These are phyloP conservation scores for Mycena amicta DNA, from an alignment of 768 basidiomycete genomes.

Conservation along the genomic window DNA sequence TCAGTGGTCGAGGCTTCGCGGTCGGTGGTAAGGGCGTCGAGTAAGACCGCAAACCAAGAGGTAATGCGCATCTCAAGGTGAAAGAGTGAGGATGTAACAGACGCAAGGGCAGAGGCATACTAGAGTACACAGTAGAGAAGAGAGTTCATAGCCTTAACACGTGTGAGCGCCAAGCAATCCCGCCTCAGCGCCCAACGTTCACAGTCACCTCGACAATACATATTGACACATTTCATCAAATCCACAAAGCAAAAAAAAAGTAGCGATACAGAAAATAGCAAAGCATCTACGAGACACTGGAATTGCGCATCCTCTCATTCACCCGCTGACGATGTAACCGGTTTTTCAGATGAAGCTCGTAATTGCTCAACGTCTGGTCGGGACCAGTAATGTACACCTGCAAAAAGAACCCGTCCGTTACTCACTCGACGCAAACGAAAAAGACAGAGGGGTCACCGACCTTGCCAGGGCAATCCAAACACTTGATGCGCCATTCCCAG, in stretches of 20 bases:
- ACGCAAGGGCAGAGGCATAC: background rate
- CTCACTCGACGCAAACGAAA: background rate
- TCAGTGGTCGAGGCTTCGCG: background rate
- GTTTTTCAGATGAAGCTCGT: conserved; percentile 90
- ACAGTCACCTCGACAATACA: background rate
- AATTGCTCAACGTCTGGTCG: conserved; percentile 83
- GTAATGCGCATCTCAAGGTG: background rate
- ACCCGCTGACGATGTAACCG: conserved; percentile 78
- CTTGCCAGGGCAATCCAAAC: conserved; percentile 92
- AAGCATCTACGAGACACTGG: background rate
- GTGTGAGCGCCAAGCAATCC: background rate
- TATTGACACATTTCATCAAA: background rate
- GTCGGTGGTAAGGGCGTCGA: background rate
- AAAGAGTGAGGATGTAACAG: background rate
- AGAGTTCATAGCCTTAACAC: background rate
- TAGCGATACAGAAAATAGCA: background rate
- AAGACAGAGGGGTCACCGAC: conserved; percentile 42
- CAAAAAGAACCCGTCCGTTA: background rate
- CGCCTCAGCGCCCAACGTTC: background rate
- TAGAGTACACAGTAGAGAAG: background rate
- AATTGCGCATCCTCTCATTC: conserved; percentile 49
- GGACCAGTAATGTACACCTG: conserved; percentile 92
- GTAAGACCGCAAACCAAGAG: background rate
- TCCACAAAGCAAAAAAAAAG: background rate
- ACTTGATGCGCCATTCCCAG: conserved; percentile 91